Base-by-base conservation (phyloP, 164 flowering plant genomes). In the Warburgia ugandensis region DNA sequence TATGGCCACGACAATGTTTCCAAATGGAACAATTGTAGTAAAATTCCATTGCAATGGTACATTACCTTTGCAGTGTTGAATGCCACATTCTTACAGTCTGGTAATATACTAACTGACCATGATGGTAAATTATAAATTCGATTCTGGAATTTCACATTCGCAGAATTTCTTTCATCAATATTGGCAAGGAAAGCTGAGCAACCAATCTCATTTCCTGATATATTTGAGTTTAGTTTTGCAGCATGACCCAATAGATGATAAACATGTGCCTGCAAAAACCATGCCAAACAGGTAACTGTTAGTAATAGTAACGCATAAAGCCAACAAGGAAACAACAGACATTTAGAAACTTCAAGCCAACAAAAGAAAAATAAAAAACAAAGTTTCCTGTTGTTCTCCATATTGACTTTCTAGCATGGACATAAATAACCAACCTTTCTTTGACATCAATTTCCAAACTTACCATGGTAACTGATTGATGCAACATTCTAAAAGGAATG, bases 171-270 rank as follows among this genome's bases (percentile, higher is more conserved):
- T 56, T 76, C 94, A 69, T 90, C 96, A 39, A 84, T 82, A 71
- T 90, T 86, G 43, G 97, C 94, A 60, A 90, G 94, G 75, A 90
- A 90, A 30, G 95, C 97, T 38, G 91, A 60, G 61, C 95, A 90
- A 20, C 12, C 50, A 42, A 61, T 65, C 36, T 57, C 65, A 54
- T 59, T 61, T 64, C 52, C 64, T 57, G 51, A 60, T 12, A 10
- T 21, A 52, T 61, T 64, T 30, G 50, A 28, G 48, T 68, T 62
- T 14, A 41, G 42, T 23, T 48, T 55, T 54, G 54, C 67, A 29
- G 37, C 33, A 3, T 43, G 48, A 52, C 27, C 32, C 43, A 40
- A 50, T 49, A 17, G 64, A 21, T 38, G 55, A 59, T 86, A 89
- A 35, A 89, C 73, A 65, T 89, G 90, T 42, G 94, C 95, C 97